Conservation (phyloP, 169 alveolate species). For the Sarcocystis neurona region DNA sequence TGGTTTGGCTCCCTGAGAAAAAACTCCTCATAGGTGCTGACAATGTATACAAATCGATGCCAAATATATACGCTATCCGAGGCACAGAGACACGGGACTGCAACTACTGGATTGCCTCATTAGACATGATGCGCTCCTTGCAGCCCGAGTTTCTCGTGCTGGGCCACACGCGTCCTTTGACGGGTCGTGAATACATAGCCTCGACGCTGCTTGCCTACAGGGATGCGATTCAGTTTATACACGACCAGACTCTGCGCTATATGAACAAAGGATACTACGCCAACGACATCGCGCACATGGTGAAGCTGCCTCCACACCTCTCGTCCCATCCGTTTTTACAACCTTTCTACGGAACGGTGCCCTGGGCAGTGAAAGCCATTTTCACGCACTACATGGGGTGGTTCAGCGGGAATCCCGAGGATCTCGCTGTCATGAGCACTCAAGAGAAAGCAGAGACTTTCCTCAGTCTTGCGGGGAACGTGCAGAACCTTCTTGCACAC, state of each 20-base stretch:
- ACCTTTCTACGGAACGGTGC: conserved; percentile 54
- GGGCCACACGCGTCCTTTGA: conserved; percentile 60
- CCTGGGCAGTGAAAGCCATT: conserved; percentile 54
- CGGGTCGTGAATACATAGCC: conserved; percentile 11
- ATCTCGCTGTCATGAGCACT: conserved; percentile 8
- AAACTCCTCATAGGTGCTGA: conserved; percentile 47
- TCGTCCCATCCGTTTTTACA: conserved; percentile 26
- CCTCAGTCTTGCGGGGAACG: conserved; percentile 7
- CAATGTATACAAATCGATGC: conserved; percentile 55
- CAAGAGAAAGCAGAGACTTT: conserved; percentile 9
- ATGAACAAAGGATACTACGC: conserved; percentile 37
- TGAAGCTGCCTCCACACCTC: conserved; percentile 61
- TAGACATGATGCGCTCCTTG: conserved; percentile 33
- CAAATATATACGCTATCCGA: conserved; percentile 66
- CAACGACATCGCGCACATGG: conserved; percentile 13
- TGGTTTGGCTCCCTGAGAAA: conserved; percentile 35
- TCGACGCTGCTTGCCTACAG: conserved; percentile 50
- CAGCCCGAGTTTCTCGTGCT: conserved; percentile 37
- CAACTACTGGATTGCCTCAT: conserved; percentile 47
- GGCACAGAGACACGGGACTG: conserved; percentile 50
- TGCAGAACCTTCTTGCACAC: not conserved
- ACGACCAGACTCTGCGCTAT: conserved; percentile 58
- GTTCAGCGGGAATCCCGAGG: conserved; percentile 55
- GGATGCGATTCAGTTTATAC: conserved; percentile 62
- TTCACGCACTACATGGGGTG: conserved; percentile 64